Evolutionary conservation across 257 asterid genomes (phyloP).

Genomic region (Ballota nigra): DNA sequence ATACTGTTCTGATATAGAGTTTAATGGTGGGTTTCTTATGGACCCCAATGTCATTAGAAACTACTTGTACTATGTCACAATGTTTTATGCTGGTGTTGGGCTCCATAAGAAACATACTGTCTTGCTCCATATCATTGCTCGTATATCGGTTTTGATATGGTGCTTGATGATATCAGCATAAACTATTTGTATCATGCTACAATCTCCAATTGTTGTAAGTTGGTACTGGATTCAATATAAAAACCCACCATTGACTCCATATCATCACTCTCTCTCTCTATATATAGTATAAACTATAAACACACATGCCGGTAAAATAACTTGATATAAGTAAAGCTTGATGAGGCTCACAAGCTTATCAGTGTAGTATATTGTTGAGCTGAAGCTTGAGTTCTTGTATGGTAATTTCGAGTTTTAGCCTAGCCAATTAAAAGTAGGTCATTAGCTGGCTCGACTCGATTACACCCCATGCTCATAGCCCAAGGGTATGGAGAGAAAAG

Average conservation of each 20-base stretch:
- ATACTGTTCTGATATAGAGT: background rate
- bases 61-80: background rate
- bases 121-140: background rate
- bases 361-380: too few species aligned
- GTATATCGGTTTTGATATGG: background rate
- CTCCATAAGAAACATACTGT: background rate
- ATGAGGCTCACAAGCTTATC: too few species aligned
- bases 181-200: background rate
- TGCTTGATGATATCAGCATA: background rate
- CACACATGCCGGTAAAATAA: too few species aligned
- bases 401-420: too few species aligned
- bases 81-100: background rate
- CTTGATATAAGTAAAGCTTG: too few species aligned
- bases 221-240: background rate
- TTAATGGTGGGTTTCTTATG: background rate
- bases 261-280: too few species aligned
- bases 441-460: too few species aligned
- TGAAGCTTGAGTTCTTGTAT: too few species aligned
- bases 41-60: background rate
- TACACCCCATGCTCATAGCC: too few species aligned
- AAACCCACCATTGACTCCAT: background rate
- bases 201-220: background rate
- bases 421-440: too few species aligned
- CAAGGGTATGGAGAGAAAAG: too few species aligned
- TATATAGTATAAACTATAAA: too few species aligned